Percentiles rank a stretch among this genome's conserved stretches.
Evolutionary conservation across 495 filamentous ascomycete species (phyloP).

Genomic region (Aspergillus mulundensis): DNA sequence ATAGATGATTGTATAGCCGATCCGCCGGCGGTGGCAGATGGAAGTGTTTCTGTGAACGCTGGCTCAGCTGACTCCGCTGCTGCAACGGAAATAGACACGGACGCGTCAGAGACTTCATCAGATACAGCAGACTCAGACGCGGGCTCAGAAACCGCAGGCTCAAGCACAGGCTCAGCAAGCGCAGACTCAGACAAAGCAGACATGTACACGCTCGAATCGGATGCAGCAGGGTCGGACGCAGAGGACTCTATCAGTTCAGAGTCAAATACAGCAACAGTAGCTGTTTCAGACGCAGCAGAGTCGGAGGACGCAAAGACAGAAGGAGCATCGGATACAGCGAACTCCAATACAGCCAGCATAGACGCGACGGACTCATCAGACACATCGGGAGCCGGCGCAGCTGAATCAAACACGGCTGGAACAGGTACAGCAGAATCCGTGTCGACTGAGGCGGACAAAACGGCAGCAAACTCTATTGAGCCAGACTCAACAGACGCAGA

Average conservation of each 20-base stretch:
- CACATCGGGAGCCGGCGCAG: too few relatives aligned
- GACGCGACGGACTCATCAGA: not conserved
- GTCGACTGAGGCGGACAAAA: not conserved
- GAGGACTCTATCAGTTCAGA: not conserved
- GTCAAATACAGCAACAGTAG: not conserved
- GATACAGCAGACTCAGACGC: not conserved
- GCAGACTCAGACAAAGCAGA: too few relatives aligned
- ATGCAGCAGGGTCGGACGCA: not conserved
- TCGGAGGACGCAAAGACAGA: not conserved
- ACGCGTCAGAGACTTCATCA: not conserved
- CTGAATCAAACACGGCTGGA: not conserved
- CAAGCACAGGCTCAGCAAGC: too few relatives aligned
- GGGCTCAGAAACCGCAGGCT: too few relatives aligned
- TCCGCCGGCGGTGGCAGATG: not conserved
- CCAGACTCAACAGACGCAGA: not conserved
- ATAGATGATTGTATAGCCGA: slow-evolving; percentile 8
- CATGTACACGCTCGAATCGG: too few relatives aligned
- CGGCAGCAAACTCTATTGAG: not conserved
- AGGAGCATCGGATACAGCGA: not conserved
- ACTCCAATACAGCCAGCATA: not conserved
- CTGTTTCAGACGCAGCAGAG: not conserved
- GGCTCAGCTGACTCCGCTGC: not conserved
- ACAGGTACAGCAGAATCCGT: not conserved
- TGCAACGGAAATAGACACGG: not conserved
- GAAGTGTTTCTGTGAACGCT: not conserved